Evolutionary conservation across 176 grass and related monocot genomes (phyloP).

Genomic region (Oryza officinalis): DNA sequence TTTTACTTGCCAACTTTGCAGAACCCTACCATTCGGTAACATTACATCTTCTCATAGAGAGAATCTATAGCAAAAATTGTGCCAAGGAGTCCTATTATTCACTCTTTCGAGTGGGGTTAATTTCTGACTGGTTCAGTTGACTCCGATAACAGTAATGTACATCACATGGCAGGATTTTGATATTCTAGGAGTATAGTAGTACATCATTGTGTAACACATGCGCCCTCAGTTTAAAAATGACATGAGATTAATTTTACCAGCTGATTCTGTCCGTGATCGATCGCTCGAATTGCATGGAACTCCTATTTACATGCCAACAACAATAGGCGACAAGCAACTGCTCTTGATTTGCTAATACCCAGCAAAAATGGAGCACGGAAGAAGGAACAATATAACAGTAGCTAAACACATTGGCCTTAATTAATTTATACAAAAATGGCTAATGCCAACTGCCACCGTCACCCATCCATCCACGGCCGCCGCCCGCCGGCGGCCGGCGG

Average conservation of each 20-base stretch:
- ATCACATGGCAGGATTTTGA: no score
- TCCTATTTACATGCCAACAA: neutral
- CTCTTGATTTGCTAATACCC: neutral
- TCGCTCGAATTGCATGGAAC: neutral
- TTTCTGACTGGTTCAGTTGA: no score
- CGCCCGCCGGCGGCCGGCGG: no score
- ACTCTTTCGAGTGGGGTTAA: no score
- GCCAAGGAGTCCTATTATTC: no score
- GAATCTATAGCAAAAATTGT: no score
- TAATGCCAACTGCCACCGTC: neutral
- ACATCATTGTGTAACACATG: neutral
- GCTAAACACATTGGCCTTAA: neutral
- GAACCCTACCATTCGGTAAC: no score
- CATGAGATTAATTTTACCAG: neutral
- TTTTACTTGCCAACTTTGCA: no score
- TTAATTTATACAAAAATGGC: neutral
- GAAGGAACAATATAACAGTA: neutral
- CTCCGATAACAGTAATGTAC: no score
- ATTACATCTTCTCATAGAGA: no score
- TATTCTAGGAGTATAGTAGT: no score
- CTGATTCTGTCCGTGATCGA: neutral
- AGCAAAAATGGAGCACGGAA: neutral
- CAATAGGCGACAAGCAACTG: neutral
- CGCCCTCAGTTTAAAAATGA: neutral
- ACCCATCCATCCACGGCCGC: no score